Conservation (phyloP, 2,329 filamentous ascomycete genomes). For the Calonectria hongkongensis region DNA sequence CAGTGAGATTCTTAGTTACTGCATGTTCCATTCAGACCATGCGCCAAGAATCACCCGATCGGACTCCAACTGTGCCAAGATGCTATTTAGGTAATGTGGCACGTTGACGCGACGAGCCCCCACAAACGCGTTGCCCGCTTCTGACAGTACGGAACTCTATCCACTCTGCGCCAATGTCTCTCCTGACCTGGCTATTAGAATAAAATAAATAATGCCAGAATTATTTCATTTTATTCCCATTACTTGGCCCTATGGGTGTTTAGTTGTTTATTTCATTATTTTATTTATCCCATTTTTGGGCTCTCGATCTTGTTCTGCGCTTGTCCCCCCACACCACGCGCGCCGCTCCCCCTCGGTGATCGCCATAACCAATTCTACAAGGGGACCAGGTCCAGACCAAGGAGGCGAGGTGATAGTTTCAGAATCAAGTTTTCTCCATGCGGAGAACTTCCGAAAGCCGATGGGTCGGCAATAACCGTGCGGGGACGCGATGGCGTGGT, state of each 20-base stretch:
- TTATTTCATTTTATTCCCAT: no score
- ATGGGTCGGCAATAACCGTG: conserved; percentile 18
- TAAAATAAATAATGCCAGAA: no score
- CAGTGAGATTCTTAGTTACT: neutral
- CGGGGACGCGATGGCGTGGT: conserved; percentile 23
- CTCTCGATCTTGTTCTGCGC: no score
- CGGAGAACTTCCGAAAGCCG: conserved; percentile 17
- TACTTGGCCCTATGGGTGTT: no score
- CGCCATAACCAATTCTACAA: neutral
- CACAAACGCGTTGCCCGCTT: neutral
- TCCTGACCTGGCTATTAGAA: no score
- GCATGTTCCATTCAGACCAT: neutral
- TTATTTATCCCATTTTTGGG: no score
- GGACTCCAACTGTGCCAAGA: conserved; percentile 9
- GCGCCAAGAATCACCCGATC: neutral
- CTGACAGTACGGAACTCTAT: no score
- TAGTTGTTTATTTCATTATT: no score
- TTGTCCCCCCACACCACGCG: no score
- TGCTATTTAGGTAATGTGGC: neutral
- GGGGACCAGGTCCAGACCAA: neutral
- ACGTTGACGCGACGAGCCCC: neutral
- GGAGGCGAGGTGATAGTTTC: neutral
- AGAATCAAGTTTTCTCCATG: conserved; percentile 17
- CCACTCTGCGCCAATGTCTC: no score
- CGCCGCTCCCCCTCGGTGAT: neutral